Evolutionary conservation across 2,329 filamentous ascomycete species (phyloP).

Genomic region (Pseudogymnoascus sp.): DNA sequence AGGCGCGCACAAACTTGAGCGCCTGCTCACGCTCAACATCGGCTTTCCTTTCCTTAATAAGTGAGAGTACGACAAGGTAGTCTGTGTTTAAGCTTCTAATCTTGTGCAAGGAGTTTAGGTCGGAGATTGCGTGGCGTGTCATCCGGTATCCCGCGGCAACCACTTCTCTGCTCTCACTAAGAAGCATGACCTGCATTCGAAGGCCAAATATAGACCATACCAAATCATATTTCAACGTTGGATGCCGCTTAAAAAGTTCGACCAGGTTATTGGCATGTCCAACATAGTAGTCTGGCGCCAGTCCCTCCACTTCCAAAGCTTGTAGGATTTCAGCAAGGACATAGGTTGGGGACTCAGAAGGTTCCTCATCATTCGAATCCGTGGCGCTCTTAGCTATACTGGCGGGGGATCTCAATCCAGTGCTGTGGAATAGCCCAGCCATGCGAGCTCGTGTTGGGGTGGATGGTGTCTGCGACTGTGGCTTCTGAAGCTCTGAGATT

Average conservation of each 20-base stretch:
- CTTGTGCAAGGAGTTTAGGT: slow-evolving; percentile 78
- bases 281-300: slow-evolving; percentile 92
- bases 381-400: slow-evolving; percentile 49
- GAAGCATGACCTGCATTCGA: slow-evolving; percentile 88
- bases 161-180: slow-evolving; percentile 92
- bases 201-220: slow-evolving; percentile 94
- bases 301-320: slow-evolving; percentile 77
- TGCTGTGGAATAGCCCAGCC: slow-evolving; percentile 40
- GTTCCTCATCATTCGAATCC: slow-evolving; percentile 58
- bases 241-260: slow-evolving; percentile 90
- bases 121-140: slow-evolving; percentile 89
- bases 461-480: slow-evolving; percentile 34
- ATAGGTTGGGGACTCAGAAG: slow-evolving; percentile 82
- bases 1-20: slow-evolving; percentile 89
- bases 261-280: slow-evolving; percentile 85
- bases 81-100: slow-evolving; percentile 87
- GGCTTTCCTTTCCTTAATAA: slow-evolving; percentile 95
- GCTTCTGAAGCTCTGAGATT: slow-evolving; percentile 53
- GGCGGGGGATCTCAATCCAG: slow-evolving; percentile 48
- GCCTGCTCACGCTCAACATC: slow-evolving; percentile 95
- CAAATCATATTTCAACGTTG: slow-evolving; percentile 90
- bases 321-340: slow-evolving; percentile 85
- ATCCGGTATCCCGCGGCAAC: slow-evolving; percentile 91
- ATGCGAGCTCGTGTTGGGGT: slow-evolving; percentile 44
- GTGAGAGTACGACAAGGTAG: slow-evolving; percentile 80